These are phyloP conservation scores for Alectoria sarmentosa DNA, from an alignment of 495 filamentous ascomycete genomes.

Conservation along the genomic window DNA sequence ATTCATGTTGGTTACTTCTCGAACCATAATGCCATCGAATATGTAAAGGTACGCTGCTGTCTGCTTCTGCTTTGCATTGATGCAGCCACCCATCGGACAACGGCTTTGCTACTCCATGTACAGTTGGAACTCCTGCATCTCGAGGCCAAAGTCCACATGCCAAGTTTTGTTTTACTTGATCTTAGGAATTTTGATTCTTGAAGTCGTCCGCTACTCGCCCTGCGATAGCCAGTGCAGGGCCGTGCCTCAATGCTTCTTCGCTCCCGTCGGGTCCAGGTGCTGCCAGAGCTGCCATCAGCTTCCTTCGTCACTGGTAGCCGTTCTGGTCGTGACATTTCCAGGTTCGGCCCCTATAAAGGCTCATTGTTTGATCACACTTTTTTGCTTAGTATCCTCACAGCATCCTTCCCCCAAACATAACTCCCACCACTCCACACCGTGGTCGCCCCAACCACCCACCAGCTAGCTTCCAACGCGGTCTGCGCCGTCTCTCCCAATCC, in stretches of 20 bases:
- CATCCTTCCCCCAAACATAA: constrained; percentile 74
- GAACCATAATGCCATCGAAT: not conserved
- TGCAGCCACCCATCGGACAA: not conserved
- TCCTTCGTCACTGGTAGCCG: not conserved
- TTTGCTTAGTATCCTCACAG: constrained; percentile 67
- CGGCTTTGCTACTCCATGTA: no score
- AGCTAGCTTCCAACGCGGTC: constrained; percentile 27
- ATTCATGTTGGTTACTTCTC: not conserved
- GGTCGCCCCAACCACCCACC: constrained; percentile 70
- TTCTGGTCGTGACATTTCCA: not conserved
- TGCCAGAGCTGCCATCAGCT: not conserved
- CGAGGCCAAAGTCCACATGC: not conserved
- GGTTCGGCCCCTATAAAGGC: not conserved
- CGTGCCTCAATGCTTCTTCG: not conserved
- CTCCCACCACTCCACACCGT: constrained; percentile 80
- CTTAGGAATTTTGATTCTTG: no score
- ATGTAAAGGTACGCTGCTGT: not conserved
- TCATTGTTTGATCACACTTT: constrained; percentile 24
- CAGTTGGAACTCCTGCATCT: not conserved
- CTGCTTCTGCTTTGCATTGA: not conserved
- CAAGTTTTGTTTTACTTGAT: not conserved
- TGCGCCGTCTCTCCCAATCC: constrained; percentile 16
- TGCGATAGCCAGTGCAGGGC: no score
- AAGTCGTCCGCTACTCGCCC: not conserved
- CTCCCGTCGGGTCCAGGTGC: not conserved